Conservation (phyloP, 495 filamentous ascomycete species). For the Halenospora varia region DNA sequence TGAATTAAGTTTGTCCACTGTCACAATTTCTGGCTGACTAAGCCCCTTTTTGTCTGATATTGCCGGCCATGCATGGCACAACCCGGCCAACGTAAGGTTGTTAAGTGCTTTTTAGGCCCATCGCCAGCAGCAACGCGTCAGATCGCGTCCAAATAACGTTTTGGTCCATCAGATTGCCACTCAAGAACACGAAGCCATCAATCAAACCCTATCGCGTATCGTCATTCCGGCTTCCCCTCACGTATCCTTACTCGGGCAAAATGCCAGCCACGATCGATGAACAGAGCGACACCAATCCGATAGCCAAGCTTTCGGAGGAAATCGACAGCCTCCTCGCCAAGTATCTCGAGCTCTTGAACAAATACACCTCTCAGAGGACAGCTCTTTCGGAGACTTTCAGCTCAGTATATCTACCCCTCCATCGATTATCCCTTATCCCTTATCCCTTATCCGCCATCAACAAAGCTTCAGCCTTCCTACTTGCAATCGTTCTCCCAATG, state of each 20-base stretch:
- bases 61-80: too few relatives aligned
- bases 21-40: neutral
- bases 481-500: too few relatives aligned
- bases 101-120: too few relatives aligned
- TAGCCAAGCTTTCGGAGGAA: slow-evolving; percentile 8
- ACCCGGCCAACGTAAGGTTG: neutral
- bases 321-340: slow-evolving; percentile 65
- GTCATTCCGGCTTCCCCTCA: too few relatives aligned
- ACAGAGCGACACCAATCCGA: neutral
- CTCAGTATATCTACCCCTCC: neutral
- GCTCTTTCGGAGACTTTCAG: slow-evolving; percentile 34
- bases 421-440: too few relatives aligned
- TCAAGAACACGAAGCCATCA: neutral
- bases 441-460: too few relatives aligned
- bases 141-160: neutral
- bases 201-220: neutral
- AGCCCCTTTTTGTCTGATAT: neutral
- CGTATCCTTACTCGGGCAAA: too few relatives aligned
- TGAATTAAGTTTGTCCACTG: too few relatives aligned
- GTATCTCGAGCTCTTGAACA: slow-evolving; percentile 67
- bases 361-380: slow-evolving; percentile 59
- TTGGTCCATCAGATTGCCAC: neutral
- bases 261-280: neutral
- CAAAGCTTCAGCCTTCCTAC: too few relatives aligned
- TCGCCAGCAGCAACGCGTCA: neutral